A percentile compares a stretch with the other conserved stretches of the same genome.
phyloP scores from a whole-genome alignment of 129 eudicot species.

The Chrysanthemum makinoi region DNA sequence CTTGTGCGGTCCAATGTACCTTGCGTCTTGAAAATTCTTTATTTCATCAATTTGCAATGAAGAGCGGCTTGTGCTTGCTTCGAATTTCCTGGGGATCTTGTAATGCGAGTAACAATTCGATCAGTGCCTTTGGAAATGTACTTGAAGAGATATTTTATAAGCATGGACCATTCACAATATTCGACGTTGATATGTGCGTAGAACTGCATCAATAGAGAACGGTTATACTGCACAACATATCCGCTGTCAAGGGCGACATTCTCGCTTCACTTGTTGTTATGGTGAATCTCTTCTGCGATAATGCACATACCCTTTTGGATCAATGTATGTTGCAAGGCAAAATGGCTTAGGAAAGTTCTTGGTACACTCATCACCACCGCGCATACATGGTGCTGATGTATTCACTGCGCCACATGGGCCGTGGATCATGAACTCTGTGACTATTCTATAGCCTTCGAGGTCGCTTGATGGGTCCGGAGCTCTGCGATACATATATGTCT shows the following conservation, averaged over 20 bases:
- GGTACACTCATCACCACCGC: neutral
- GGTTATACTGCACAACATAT: neutral
- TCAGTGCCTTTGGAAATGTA: conserved; percentile 1
- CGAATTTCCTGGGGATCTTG: too few relatives aligned
- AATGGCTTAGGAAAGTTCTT: neutral
- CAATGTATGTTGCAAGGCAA: neutral
- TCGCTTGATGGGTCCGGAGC: neutral
- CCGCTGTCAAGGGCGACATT: neutral
- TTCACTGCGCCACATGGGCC: neutral
- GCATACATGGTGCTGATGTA: conserved; percentile 8
- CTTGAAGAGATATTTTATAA: neutral
- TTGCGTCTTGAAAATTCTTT: neutral
- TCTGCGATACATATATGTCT: too few relatives aligned
- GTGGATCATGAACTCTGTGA: conserved; percentile 15
- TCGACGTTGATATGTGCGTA: neutral
- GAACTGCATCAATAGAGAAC: neutral
- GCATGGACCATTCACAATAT: neutral
- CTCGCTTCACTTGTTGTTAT: neutral
- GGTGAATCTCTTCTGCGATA: neutral
- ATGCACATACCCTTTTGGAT: neutral
- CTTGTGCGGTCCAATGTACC: neutral
- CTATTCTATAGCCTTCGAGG: neutral
- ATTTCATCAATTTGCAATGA: neutral
- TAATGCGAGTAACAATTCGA: too few relatives aligned
- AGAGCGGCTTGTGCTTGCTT: too few relatives aligned